Evolutionary conservation across 1,284 basidiomycete species (phyloP).

Genomic region (Binderoboletus segoi): DNA sequence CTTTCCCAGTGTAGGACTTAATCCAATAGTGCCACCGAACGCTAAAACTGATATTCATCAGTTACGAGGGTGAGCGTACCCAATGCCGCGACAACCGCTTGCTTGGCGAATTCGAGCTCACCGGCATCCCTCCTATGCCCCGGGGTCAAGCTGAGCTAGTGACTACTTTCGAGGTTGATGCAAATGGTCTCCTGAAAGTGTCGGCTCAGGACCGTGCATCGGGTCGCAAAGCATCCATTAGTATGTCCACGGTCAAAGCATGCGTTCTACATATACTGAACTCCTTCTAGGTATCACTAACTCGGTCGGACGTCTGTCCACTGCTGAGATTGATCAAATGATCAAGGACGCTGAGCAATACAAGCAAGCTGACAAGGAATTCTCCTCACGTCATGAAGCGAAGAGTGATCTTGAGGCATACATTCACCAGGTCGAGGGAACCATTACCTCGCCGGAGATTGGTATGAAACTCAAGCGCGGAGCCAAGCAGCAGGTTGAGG

Average conservation of each 20-base stretch:
- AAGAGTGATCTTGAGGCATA: constrained; percentile 96
- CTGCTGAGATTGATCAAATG: constrained; percentile 97
- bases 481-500: constrained; percentile 89
- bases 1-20: constrained; percentile 84
- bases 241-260: constrained; percentile 46
- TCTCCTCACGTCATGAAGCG: constrained; percentile 93
- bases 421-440: constrained; percentile 92
- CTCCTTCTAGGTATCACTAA: constrained; percentile 77
- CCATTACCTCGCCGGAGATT: constrained; percentile 92
- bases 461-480: constrained; percentile 97
- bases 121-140: constrained; percentile 94
- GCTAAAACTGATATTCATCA: constrained; percentile 30
- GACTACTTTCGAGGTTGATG: constrained; percentile 96
- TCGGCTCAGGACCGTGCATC: constrained; percentile 94
- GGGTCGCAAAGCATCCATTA: constrained; percentile 95
- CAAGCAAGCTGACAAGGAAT: constrained; percentile 96
- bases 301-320: constrained; percentile 94
- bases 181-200: constrained; percentile 95
- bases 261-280: constrained; percentile 19
- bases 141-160: constrained; percentile 96
- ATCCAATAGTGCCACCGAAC: not conserved
- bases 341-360: constrained; percentile 97
- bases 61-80: constrained; percentile 96
- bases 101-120: constrained; percentile 97
- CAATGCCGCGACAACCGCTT: constrained; percentile 97